Percentiles rank a stretch among this genome's conserved stretches.
These are phyloP conservation scores for Cyberlindnera lachancei DNA, from an alignment of 805 yeast genomes.

Conservation along the genomic window DNA sequence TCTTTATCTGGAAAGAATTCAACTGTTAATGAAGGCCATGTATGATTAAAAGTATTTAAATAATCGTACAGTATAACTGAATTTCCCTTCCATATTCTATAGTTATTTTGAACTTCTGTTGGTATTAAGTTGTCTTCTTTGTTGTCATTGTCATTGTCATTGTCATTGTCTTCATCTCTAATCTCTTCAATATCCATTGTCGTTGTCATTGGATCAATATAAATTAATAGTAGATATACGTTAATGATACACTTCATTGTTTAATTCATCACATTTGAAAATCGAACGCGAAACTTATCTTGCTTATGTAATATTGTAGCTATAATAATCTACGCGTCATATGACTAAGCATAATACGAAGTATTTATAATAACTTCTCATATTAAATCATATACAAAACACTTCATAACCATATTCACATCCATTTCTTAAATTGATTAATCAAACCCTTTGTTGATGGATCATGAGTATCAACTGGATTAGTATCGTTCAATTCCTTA, in stretches of 20 bases:
- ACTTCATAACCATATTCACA: no score
- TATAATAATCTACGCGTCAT: no score
- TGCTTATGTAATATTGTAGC: no score
- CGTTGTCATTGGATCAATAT: not conserved
- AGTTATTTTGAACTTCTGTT: no score
- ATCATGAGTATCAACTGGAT: conserved; percentile 65
- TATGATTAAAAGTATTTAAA: conserved; percentile 57
- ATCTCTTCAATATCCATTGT: not conserved
- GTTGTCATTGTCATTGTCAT: conserved; percentile 1
- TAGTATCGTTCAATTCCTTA: conserved; percentile 66
- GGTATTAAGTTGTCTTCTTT: no score
- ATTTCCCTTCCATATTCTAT: conserved; percentile 66
- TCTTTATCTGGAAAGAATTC: conserved; percentile 53
- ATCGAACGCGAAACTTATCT: no score
- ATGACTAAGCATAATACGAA: no score
- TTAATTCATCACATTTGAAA: no score
- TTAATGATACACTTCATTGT: no score
- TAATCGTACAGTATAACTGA: conserved; percentile 70
- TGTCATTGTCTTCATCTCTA: not conserved
- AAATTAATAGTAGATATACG: no score
- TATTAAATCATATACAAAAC: no score
- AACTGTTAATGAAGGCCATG: conserved; percentile 66
- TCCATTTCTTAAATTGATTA: conserved; percentile 92
- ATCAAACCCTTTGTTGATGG: conserved; percentile 87
- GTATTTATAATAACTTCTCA: no score